Base-by-base conservation (phyloP, 2,329 filamentous ascomycete species). In the Sarocladium oryzae region DNA sequence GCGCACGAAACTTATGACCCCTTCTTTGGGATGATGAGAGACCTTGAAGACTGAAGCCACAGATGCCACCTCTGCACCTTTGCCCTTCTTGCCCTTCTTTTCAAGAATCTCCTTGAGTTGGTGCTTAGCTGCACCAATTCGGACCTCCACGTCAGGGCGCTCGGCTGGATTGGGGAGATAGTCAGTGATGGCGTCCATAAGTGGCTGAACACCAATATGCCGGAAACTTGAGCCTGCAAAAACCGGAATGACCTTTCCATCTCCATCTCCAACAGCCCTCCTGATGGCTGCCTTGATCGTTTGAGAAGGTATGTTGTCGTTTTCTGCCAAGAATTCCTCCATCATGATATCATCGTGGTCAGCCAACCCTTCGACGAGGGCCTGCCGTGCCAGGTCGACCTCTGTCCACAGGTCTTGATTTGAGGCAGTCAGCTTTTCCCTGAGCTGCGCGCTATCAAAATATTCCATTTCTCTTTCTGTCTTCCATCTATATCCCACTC, bases 151-250 rank as follows among this genome's bases (percentile, higher is more conserved):
- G 60, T 92, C 86, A 8, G 89, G 87, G 16, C 88, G 78, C 62
- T 96, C 89, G 1, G 77, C 70, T 1, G 93, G 93, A 56, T 83
- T 88, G 0, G 93, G 93, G 2, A 97, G 75, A 41, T 96, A 85
- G 61, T 96, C 88, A 8, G 89, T 82, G 11, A 97, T 83, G 33
- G 89, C 89, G 65, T 97, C 90, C 50, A 97, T 78, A 20, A 99
- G 74, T 24, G 91, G 89, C 65, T 96, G 89, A 3, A 97, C 90
- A 7, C 93, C 93, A 55, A 97, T 89, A 57, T 97, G 96, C 37
- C 87, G 83, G 67, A 97, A 90, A 66, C 91, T 96, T 4, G 92
- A 91, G 2, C 92, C 92, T 1, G 89, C 89, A 67, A 96, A 95
- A 0, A 96, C 79, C 1, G 92, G 92, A 38, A 93, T 86, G 16